Evolutionary conservation across 2,329 filamentous ascomycete species (phyloP).

Genomic region (Beauveria varroae): DNA sequence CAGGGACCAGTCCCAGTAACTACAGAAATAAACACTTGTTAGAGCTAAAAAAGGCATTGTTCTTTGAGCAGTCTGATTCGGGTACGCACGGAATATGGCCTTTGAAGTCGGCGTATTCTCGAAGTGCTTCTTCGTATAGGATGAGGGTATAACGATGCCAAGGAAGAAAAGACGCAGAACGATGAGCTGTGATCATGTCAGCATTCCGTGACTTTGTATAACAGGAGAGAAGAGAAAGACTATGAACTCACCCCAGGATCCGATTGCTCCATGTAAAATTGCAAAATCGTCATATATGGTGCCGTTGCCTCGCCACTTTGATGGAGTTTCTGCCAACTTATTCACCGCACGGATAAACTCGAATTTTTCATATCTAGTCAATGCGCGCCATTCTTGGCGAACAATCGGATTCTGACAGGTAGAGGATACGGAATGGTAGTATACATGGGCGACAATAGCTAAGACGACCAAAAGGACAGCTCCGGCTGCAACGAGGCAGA

Average conservation of each 20-base stretch:
- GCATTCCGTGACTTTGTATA: not conserved
- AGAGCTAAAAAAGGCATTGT: not conserved
- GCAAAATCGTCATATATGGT: slow-evolving; percentile 9
- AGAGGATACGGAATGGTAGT: not conserved
- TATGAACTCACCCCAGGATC: slow-evolving; percentile 2
- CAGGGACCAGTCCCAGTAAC: slow-evolving; percentile 13
- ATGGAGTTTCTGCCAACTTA: not conserved
- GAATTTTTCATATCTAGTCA: not conserved
- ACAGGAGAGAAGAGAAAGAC: no score
- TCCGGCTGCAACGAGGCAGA: not conserved
- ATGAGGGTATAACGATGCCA: slow-evolving; percentile 7
- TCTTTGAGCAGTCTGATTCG: no score
- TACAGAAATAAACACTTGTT: not conserved
- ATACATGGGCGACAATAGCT: not conserved
- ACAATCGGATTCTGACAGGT: not conserved
- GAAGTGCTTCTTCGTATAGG: not conserved
- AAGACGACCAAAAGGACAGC: not conserved
- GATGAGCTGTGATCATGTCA: not conserved
- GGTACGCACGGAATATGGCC: not conserved
- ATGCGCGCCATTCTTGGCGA: slow-evolving; percentile 7
- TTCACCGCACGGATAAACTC: slow-evolving; percentile 2
- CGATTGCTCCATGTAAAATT: slow-evolving; percentile 6
- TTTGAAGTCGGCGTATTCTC: not conserved
- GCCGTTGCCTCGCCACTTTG: not conserved
- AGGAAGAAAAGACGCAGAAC: slow-evolving; percentile 9